Evolutionary conservation across 2,329 filamentous ascomycete species (phyloP).

Genomic region (Microdochium nivale): DNA sequence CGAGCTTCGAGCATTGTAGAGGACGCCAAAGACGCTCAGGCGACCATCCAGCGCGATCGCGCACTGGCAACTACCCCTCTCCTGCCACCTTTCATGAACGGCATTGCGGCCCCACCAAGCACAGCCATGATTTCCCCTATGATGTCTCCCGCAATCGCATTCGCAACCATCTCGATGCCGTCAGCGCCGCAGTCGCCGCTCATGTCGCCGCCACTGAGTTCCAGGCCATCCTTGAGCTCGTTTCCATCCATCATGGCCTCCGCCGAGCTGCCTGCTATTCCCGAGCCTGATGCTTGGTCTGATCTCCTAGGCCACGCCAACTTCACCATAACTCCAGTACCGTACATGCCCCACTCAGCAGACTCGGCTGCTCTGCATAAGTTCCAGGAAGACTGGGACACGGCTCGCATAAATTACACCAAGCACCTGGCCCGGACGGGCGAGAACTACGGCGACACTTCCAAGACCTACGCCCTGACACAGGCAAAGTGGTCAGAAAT

Average conservation of each 20-base stretch:
- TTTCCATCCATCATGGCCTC: slow-evolving; percentile 43
- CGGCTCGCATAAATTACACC: slow-evolving; percentile 76
- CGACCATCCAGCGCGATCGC: slow-evolving; percentile 48
- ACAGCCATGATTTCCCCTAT: slow-evolving; percentile 61
- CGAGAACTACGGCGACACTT: slow-evolving; percentile 85
- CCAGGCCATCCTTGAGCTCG: slow-evolving; percentile 69
- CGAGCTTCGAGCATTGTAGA: slow-evolving; percentile 42
- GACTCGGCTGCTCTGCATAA: slow-evolving; percentile 49
- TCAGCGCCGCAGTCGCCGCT: slow-evolving; percentile 37
- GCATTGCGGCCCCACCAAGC: slow-evolving; percentile 43
- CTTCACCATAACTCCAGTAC: slow-evolving; percentile 77
- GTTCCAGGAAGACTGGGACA: slow-evolving; percentile 72
- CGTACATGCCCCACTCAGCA: slow-evolving; percentile 60
- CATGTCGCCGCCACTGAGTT: slow-evolving; percentile 64
- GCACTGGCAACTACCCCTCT: slow-evolving; percentile 70
- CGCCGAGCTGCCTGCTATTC: slow-evolving; percentile 36
- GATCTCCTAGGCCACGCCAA: slow-evolving; percentile 84
- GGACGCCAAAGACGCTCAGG: slow-evolving; percentile 38
- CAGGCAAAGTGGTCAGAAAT: slow-evolving; percentile 83
- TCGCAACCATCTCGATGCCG: background rate
- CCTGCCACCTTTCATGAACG: slow-evolving; percentile 70
- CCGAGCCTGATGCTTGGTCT: slow-evolving; percentile 72
- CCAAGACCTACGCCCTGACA: slow-evolving; percentile 78
- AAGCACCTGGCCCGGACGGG: slow-evolving; percentile 82
- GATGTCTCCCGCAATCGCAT: slow-evolving; percentile 70